Evolutionary conservation across 2,329 filamentous ascomycete species (phyloP).

Genomic region (Cordyceps farinosa): DNA sequence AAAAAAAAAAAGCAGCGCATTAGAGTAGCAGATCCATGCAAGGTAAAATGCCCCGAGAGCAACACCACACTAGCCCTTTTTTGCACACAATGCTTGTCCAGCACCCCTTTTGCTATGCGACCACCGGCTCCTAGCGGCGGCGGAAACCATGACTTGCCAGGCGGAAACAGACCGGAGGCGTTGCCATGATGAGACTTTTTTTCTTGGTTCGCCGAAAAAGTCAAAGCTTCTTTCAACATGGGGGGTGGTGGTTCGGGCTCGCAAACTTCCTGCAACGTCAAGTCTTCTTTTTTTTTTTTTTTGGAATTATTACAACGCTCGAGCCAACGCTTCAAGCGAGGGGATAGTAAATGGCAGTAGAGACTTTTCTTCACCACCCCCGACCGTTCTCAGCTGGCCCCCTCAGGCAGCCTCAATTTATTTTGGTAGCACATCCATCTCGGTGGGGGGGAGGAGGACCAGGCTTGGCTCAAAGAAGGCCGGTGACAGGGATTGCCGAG

Average conservation of each 20-base stretch:
- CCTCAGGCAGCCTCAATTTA: slow-evolving; percentile 6
- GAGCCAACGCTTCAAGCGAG: no score
- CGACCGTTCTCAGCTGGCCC: background rate
- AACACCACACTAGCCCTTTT: background rate
- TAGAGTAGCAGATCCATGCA: slow-evolving; percentile 42
- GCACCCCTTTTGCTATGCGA: background rate
- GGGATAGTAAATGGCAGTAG: no score
- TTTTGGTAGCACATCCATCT: slow-evolving; percentile 4
- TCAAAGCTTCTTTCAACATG: no score
- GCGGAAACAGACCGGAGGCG: background rate
- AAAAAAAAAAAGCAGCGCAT: slow-evolving; percentile 31
- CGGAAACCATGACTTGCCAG: no score
- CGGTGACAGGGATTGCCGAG: background rate
- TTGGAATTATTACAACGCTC: no score
- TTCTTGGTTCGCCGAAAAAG: background rate
- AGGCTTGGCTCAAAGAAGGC: slow-evolving; percentile 9
- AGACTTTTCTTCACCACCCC: background rate
- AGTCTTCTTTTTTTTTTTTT: no score
- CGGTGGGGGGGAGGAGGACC: background rate
- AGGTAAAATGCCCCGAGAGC: slow-evolving; percentile 16
- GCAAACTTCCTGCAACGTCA: no score
- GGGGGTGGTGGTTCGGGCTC: no score
- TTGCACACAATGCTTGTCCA: background rate
- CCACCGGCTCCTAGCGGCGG: no score
- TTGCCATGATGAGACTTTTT: background rate